Percentiles rank a stretch among this genome's conserved stretches.
Evolutionary conservation across 257 asterid species (phyloP).

Genomic region (Orobanche coerulescens): DNA sequence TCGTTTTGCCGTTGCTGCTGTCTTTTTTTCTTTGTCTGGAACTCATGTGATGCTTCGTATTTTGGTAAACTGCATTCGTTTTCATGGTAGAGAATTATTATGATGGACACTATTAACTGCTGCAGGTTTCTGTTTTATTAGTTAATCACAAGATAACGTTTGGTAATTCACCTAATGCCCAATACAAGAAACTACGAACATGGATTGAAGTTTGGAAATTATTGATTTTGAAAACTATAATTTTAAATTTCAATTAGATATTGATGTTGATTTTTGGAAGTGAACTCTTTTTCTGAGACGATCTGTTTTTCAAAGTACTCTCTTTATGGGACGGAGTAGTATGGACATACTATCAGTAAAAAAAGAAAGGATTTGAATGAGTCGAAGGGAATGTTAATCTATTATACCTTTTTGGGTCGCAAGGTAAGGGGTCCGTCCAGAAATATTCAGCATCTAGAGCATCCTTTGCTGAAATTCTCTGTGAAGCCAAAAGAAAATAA

Average conservation of each 20-base stretch:
- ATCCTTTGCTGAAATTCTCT: constrained; percentile 91
- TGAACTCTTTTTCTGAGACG: no score
- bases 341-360: background rate
- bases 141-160: background rate
- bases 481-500: constrained; percentile 10
- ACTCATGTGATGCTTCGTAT: constrained; percentile 92
- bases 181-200: constrained; percentile 9
- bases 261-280: no score
- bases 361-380: background rate
- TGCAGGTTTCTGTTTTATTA: no score
- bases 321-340: background rate
- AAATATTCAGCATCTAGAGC: constrained; percentile 96
- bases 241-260: no score
- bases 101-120: background rate
- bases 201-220: no score
- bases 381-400: background rate
- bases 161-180: background rate
- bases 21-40: constrained; percentile 90
- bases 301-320: no score
- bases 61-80: constrained; percentile 79
- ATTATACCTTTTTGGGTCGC: constrained; percentile 83
- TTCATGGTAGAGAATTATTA: background rate
- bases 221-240: no score
- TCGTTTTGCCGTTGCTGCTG: constrained; percentile 87
- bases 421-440: constrained; percentile 96